phyloP scores from a whole-genome alignment of 768 basidiomycete genomes.

The Suillus subluteus region DNA sequence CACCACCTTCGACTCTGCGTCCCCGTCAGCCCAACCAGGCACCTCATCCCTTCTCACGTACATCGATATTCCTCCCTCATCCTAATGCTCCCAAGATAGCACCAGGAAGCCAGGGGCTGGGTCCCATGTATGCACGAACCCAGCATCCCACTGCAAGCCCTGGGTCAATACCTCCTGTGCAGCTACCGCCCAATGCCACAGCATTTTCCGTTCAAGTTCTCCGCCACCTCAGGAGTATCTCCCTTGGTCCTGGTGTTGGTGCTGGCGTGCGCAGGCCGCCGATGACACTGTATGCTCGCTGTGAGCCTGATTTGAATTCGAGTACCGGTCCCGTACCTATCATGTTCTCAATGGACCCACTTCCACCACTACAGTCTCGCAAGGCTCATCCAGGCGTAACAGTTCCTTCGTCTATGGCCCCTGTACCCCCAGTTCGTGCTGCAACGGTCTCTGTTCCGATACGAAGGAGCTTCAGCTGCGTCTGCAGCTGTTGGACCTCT shows the following conservation, averaged over 20 bases:
- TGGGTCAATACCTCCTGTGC: slow-evolving; percentile 7
- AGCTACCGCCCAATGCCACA: slow-evolving; percentile 30
- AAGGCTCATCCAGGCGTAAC: not conserved
- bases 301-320: slow-evolving; percentile 50
- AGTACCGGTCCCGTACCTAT: slow-evolving; percentile 65
- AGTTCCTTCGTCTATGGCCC: slow-evolving; percentile 1
- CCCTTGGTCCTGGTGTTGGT: slow-evolving; percentile 23
- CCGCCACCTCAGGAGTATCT: slow-evolving; percentile 29
- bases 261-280: slow-evolving; percentile 17
- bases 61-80: slow-evolving; percentile 55
- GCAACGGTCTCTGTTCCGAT: slow-evolving; percentile 36
- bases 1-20: slow-evolving; percentile 27
- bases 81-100: slow-evolving; percentile 56
- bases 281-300: slow-evolving; percentile 63
- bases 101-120: slow-evolving; percentile 31
- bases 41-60: slow-evolving; percentile 35
- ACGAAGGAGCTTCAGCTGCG: slow-evolving; percentile 20
- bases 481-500: not conserved
- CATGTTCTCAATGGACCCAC: slow-evolving; percentile 58
- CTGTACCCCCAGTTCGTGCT: slow-evolving; percentile 26
- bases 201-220: slow-evolving; percentile 30
- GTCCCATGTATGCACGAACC: slow-evolving; percentile 62
- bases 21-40: slow-evolving; percentile 25
- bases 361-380: slow-evolving; percentile 25
- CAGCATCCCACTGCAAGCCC: slow-evolving; percentile 14